Evolutionary conservation across 2,329 filamentous ascomycete genomes (phyloP), one percentile per base, ranked within the genome.

Genomic region (Cordyceps fumosorosea): DNA sequence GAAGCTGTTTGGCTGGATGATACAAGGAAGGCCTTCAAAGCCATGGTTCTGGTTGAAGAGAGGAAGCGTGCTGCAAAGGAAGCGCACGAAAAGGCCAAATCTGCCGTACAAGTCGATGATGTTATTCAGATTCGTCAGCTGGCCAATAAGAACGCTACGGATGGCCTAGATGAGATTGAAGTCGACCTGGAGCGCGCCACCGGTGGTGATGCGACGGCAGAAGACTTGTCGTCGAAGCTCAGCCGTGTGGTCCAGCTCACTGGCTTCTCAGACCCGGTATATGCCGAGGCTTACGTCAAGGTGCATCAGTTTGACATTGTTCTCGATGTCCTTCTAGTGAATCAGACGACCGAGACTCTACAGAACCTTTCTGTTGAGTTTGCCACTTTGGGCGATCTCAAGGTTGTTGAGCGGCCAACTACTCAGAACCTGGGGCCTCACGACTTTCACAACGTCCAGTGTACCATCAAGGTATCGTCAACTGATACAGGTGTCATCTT

Each of bases 241-340:
- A 97, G 89, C 79, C 87, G 95, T 16, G 93, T 99, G 44, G 95
- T 99, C 24, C 95, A 99, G 76, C 84, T 99, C 52, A 99, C 95
- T 20, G 95, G 95, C 64, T 99, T 99, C 83, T 98, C 95, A 0
- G 95, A 99, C 72, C 89, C 95, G 1, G 95, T 99, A 16, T 99
- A 99, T 70, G 95, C 91, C n/a, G 95, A 99, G 77, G 95, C 95
- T 5, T 99, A 99, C 70, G 93, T 99, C 71, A 96, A 96, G 74
- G 93, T 99, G 11, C 93, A 98, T 74, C 95, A 99, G 75, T 99
- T 99, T 71, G 95, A 99, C 72, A 99, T 99, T 69, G 89, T 99
- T 18, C 83, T 99, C 29, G 95, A 99, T 71, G 95, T 99, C 10
- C 84, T 99, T 3, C 82, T 99, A 24, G 95, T 99, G 70, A 99